Percentiles rank a stretch among this genome's conserved stretches.
These are phyloP conservation scores for Russula vinacea DNA, from an alignment of 768 basidiomycete species.

Conservation along the genomic window DNA sequence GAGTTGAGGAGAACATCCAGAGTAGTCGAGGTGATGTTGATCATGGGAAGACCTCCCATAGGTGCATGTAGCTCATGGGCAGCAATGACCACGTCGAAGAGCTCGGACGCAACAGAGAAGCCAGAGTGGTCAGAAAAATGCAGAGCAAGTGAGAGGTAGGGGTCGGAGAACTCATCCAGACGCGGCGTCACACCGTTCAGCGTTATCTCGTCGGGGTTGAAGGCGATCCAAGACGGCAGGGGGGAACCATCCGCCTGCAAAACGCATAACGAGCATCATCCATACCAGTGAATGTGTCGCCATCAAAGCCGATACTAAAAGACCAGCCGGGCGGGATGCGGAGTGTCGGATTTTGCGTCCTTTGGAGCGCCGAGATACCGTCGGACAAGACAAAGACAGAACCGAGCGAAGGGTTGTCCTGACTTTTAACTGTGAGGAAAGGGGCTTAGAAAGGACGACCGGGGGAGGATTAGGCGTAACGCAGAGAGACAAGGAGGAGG, in stretches of 20 bases:
- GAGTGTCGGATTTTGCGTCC: constrained; percentile 48
- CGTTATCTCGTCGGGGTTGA: constrained; percentile 63
- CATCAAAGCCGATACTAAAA: constrained; percentile 82
- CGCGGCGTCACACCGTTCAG: constrained; percentile 75
- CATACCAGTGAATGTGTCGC: constrained; percentile 53
- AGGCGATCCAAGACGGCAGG: constrained; percentile 73
- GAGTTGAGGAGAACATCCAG: constrained; percentile 55
- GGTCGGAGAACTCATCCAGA: constrained; percentile 40
- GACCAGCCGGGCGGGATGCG: constrained; percentile 82
- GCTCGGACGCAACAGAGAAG: constrained; percentile 55
- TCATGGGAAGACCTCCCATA: constrained; percentile 49
- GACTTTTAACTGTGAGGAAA: constrained; percentile 54
- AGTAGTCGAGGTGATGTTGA: constrained; percentile 64
- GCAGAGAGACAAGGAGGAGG: constrained; percentile 53
- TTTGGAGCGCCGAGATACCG: constrained; percentile 53
- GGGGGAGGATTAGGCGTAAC: constrained; percentile 56
- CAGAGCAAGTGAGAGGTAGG: constrained; percentile 52
- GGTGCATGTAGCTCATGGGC: constrained; percentile 61
- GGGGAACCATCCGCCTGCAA: constrained; percentile 62
- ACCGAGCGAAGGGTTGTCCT: constrained; percentile 61
- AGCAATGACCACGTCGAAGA: constrained; percentile 67
- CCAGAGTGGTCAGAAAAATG: constrained; percentile 72
- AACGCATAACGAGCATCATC: constrained; percentile 61
- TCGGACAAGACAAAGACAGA: constrained; percentile 69
- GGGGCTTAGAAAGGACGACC: constrained; percentile 47